Base-by-base conservation (phyloP, 441 rosid species). In the Sinapis alba region DNA sequence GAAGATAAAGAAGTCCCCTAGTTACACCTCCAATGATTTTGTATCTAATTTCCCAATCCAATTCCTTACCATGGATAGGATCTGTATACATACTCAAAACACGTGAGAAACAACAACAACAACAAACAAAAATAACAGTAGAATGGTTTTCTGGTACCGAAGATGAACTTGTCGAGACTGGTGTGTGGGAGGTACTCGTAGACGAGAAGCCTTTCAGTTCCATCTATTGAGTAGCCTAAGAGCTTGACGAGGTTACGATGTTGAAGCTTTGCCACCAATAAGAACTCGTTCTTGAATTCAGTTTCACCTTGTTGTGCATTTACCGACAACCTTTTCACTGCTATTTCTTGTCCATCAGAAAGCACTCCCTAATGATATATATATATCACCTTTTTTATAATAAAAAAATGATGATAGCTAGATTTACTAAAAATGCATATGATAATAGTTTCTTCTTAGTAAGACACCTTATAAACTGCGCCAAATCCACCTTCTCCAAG, bases 401-500 rank as follows among this genome's bases (percentile, higher is more conserved):
- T n/a, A 23, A 57, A 56, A 12, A 27, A 4, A 32, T 51, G 27
- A 59, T 51, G 24, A 54, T 30, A 27, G 5, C 6, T 72, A 18
- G n/a, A 0, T 45, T 61, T 5, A 19, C 10, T 41, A 24, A 15
- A 45, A 56, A 28, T 43, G 34, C 15, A 65, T 57, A 71, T 18
- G 28, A 23, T 59, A 60, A 65, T 19, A 34, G 54, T 62, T 63
- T 36, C 26, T 62, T 19, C 4, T 7, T 65, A 2, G 20, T 34
- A 11, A 59, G 20, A 20, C 23, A 78, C 82, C 81, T 84, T 81
- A 50, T 79, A 81, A 61, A 83, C 83, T 27, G 78, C 23, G 57
- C 83, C 84, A 67, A 83, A 82, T 50, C 87, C 87, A 24, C 88
- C 85, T 83, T 81, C 80, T 58, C 88, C 86, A 19, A 86, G 83